These are phyloP conservation scores for Trametes gibbosa DNA, from an alignment of 768 basidiomycete species.

Conservation along the genomic window DNA sequence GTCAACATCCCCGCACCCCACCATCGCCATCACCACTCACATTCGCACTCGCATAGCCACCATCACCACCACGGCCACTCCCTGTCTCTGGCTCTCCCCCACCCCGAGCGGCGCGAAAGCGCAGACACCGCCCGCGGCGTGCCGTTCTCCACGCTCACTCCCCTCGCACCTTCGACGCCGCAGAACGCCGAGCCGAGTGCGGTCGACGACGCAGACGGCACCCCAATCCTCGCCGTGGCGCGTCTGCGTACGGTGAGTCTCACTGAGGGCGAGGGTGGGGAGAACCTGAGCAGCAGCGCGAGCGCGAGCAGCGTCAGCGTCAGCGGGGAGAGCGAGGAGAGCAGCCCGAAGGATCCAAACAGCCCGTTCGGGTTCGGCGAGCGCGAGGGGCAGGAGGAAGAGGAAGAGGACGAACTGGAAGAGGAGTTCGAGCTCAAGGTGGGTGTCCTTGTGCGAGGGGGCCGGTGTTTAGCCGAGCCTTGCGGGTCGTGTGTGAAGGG, in stretches of 20 bases:
- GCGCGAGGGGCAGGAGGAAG: constrained; percentile 27
- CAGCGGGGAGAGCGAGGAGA: constrained; percentile 19
- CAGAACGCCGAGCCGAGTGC: not conserved
- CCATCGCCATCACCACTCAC: constrained; percentile 29
- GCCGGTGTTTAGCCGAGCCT: constrained; percentile 5
- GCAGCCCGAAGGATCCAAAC: constrained; percentile 17
- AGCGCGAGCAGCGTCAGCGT: constrained; percentile 33
- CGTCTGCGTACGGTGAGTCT: constrained; percentile 7
- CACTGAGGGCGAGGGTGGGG: constrained; percentile 10
- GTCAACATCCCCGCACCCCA: constrained; percentile 36
- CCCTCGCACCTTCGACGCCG: not conserved
- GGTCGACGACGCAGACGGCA: not conserved
- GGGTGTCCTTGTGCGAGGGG: constrained; percentile 20
- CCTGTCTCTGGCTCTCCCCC: constrained; percentile 4
- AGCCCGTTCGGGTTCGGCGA: constrained; percentile 25
- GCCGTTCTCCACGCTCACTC: not conserved
- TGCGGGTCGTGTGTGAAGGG: not conserved
- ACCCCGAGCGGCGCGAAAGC: constrained; percentile 24
- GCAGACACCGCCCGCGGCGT: constrained; percentile 25
- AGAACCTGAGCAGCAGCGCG: constrained; percentile 23
- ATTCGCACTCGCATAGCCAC: constrained; percentile 4
- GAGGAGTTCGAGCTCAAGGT: constrained; percentile 22
- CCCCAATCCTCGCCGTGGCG: constrained; percentile 2
- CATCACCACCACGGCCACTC: constrained; percentile 13
- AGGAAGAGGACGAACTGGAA: constrained; percentile 21